Conservation (phyloP, 1,139 yeast species). For the Debaryomycetaceae sp. region DNA sequence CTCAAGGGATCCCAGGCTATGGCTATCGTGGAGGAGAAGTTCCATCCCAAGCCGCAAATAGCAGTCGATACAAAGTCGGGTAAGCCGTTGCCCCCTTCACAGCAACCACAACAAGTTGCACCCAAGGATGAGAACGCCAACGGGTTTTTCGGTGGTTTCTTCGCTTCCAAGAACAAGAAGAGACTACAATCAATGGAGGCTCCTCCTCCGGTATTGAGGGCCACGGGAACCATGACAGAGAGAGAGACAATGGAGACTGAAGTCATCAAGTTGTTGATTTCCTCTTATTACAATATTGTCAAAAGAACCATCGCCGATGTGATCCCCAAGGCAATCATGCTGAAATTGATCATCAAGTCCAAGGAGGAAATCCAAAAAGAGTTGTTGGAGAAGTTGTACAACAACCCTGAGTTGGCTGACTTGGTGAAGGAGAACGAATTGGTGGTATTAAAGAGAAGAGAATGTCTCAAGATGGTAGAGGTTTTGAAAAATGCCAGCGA, state of each 20-base stretch:
- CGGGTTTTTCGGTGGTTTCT: conserved; percentile 93
- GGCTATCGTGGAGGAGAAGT: conserved; percentile 87
- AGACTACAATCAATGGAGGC: conserved; percentile 95
- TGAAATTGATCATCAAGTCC: conserved; percentile 80
- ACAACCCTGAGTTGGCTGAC: conserved; percentile 67
- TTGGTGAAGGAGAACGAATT: conserved; percentile 89
- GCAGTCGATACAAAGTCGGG: conserved; percentile 93
- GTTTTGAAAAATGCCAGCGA: conserved; percentile 86
- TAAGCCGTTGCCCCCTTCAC: conserved; percentile 58
- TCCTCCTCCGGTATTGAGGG: conserved; percentile 93
- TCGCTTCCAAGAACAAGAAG: conserved; percentile 89
- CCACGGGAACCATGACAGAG: conserved; percentile 92
- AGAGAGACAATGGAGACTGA: conserved; percentile 96
- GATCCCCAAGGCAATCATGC: conserved; percentile 93
- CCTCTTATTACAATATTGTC: conserved; percentile 87
- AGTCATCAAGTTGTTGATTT: conserved; percentile 86
- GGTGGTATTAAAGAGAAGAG: conserved; percentile 92
- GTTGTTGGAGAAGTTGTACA: conserved; percentile 80
- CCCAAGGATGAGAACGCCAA: conserved; percentile 43
- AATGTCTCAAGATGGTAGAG: conserved; percentile 91
- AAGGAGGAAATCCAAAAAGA: conserved; percentile 89
- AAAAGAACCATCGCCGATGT: conserved; percentile 91
- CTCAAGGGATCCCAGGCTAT: conserved; percentile 93
- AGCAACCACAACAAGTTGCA: conserved; percentile 20
- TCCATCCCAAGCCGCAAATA: conserved; percentile 78